Evolutionary conservation across 306 rosid species (phyloP).

Genomic region (Datisca glomerata): DNA sequence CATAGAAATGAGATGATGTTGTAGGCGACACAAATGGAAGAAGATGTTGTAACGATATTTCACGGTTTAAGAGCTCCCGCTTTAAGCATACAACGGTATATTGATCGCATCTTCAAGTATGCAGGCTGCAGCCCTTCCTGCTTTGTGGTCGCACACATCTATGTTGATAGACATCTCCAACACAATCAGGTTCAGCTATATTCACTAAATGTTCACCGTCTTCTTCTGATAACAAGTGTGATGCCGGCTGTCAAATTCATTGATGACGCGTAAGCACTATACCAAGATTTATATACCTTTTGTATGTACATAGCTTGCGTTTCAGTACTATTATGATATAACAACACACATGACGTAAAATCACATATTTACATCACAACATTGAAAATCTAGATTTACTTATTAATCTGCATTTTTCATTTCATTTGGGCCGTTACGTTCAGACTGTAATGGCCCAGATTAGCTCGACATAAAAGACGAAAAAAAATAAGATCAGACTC

Average conservation of each 20-base stretch:
- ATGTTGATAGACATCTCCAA: constrained; percentile 63
- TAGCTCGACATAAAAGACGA: no score
- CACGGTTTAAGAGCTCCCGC: constrained; percentile 77
- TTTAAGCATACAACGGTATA: constrained; percentile 56
- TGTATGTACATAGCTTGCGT: no score
- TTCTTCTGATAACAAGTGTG: constrained; percentile 73
- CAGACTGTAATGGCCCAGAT: no score
- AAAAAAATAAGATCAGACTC: no score
- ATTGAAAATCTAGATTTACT: no score
- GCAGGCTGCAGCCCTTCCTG: constrained; percentile 93
- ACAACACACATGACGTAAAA: no score
- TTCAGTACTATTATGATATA: no score
- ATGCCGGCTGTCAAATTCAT: constrained; percentile 92
- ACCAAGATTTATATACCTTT: no score
- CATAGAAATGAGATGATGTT: constrained; percentile 44
- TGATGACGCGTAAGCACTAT: constrained; percentile 93
- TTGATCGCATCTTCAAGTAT: constrained; percentile 86
- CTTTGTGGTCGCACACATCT: constrained; percentile 67
- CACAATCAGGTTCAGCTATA: constrained; percentile 45
- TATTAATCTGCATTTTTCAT: no score
- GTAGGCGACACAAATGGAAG: constrained; percentile 26
- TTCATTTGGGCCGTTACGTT: no score
- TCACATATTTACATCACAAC: no score
- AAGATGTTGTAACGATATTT: constrained; percentile 48
- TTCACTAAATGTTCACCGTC: constrained; percentile 83